These are phyloP conservation scores for Adansonia gregorii DNA, from an alignment of 441 rosid genomes.

Conservation along the genomic window DNA sequence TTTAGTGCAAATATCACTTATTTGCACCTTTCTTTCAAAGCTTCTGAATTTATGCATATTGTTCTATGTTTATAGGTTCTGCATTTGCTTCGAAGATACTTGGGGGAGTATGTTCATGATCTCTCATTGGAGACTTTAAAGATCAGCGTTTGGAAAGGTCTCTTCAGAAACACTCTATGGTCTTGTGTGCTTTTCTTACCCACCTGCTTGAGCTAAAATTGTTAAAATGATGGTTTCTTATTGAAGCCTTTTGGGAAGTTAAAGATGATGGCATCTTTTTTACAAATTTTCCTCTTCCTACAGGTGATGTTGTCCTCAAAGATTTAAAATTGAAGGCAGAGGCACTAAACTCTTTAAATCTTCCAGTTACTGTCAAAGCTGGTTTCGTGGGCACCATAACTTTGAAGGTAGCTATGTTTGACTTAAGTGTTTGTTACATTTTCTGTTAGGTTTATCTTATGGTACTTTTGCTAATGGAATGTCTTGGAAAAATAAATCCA, in stretches of 20 bases:
- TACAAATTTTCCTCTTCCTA: conserved; percentile 25
- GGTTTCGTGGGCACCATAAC: conserved; percentile 96
- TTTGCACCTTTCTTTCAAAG: background rate
- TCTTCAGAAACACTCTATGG: conserved; percentile 17
- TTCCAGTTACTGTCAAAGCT: conserved; percentile 91
- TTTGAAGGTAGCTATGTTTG: conserved; percentile 62
- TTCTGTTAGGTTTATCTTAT: conserved; percentile 16
- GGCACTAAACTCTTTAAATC: conserved; percentile 87
- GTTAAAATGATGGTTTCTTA: background rate
- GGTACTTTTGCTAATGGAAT: background rate
- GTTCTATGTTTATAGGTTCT: conserved; percentile 62
- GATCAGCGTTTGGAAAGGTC: conserved; percentile 99
- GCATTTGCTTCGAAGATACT: conserved; percentile 93
- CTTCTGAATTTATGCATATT: conserved; percentile 11
- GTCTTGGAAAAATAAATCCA: background rate
- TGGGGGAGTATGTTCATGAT: conserved; percentile 97
- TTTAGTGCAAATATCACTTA: background rate
- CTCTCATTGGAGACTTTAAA: conserved; percentile 91
- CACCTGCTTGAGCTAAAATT: conserved; percentile 24
- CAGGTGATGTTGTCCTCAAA: conserved; percentile 96
- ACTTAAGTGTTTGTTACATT: conserved; percentile 17
- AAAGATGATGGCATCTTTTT: conserved; percentile 17
- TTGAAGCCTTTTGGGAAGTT: conserved; percentile 22
- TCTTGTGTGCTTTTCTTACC: conserved; percentile 5
- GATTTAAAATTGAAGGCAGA: conserved; percentile 93